Evolutionary conservation across 1,139 yeast genomes (phyloP).

Genomic region (Diutina ranongensis): DNA sequence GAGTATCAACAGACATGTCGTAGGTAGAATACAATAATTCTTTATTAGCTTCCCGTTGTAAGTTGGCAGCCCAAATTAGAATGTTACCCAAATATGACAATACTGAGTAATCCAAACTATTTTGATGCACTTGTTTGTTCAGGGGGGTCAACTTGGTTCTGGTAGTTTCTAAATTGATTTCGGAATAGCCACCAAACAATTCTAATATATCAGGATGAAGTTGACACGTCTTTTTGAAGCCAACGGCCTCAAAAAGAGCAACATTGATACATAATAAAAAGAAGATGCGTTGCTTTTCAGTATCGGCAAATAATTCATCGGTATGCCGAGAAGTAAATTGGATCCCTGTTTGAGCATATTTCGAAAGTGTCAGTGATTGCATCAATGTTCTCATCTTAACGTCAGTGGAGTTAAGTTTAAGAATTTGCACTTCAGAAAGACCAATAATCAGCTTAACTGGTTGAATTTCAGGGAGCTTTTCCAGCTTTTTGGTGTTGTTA

Average conservation of each 20-base stretch:
- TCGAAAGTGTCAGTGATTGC: conserved; percentile 21
- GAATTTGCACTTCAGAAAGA: conserved; percentile 26
- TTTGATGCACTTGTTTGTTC: conserved; percentile 16
- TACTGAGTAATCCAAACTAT: conserved; percentile 29
- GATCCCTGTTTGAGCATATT: conserved; percentile 20
- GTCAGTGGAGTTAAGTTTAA: conserved; percentile 22
- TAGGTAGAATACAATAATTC: conserved; percentile 11
- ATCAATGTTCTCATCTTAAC: conserved; percentile 30
- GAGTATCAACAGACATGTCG: conserved; percentile 13
- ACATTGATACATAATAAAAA: conserved; percentile 23
- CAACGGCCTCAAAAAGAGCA: conserved; percentile 29
- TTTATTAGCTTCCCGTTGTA: conserved; percentile 14
- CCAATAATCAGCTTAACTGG: conserved; percentile 33
- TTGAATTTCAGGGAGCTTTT: conserved; percentile 19
- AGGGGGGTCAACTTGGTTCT: conserved; percentile 28
- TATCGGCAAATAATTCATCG: conserved; percentile 18
- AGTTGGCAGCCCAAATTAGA: conserved; percentile 27
- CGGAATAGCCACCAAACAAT: conserved; percentile 22
- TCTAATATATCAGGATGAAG: conserved; percentile 20
- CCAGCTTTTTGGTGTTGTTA: conserved; percentile 6
- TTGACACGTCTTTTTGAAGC: conserved; percentile 21
- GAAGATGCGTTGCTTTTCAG: conserved; percentile 18
- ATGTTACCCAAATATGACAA: conserved; percentile 31
- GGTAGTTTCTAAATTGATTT: conserved; percentile 24
- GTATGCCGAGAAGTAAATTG: conserved; percentile 19